Evolutionary conservation across 1,139 yeast species (phyloP), one percentile per base, ranked within the genome.

Genomic region (Blastobotrys malaysiensis): DNA sequence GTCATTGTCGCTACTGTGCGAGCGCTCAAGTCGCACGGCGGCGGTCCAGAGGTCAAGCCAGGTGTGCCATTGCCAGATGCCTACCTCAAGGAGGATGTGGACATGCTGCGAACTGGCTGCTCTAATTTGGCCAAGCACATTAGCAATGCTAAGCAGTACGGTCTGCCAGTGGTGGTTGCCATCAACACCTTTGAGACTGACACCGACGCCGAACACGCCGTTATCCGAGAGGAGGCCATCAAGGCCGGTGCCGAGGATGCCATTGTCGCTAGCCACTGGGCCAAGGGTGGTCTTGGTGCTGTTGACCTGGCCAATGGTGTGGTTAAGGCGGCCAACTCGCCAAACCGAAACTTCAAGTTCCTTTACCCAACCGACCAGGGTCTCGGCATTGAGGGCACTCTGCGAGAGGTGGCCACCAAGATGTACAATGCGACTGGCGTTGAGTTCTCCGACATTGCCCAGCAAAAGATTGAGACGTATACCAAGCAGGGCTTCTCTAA

Each of bases 21-120:
- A 73, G 99, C 99, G 43, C 81, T 93, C 71, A 95, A 93, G 76
- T 88, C 89, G 48, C 99, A 93, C 72, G 99, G 99, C 62, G 98
- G 98, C 67, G 99, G 96, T 58, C 96, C 98, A 46, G 97, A 89
- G 67, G 98, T 93, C 62, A 89, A 88, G 73, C 96, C 99, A 43
- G 98, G 98, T 67, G 86, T 88, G 56, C 84, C 96, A 61, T 81
- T 93, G 68, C 95, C 97, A 56, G 77, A 83, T 52, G 97, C 82
- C 66, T 93, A 93, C 76, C 78, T 86, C 53, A 80, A 81, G 65
- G 98, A 93, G 74, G 86, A 91, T 70, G 79, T 86, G 54, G 97
- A 91, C 53, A 80, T 90, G 70, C 81, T 93, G 66, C 78, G 83
- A 65, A 79, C 77, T 59, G 99, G 99, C 55, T 88, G 97, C 72